These are phyloP conservation scores for Rhodotorula sp. DNA, from an alignment of 1,284 basidiomycete species.

Conservation along the genomic window DNA sequence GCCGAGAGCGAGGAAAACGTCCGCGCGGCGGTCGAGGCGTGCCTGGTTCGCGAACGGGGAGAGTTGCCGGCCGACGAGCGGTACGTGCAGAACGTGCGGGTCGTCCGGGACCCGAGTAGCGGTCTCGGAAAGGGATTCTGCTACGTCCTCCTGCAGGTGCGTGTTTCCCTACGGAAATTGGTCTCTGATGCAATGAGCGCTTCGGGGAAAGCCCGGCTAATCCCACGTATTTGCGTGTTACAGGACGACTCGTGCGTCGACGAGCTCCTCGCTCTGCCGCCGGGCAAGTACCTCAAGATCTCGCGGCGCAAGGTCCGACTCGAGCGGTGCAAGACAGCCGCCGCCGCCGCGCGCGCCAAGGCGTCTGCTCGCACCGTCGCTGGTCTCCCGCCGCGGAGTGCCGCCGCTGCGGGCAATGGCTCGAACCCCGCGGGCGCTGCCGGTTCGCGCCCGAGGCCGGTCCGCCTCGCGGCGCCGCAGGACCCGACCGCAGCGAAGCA, in stretches of 20 bases:
- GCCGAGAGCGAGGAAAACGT: constrained; percentile 86
- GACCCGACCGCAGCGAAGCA: constrained; percentile 23
- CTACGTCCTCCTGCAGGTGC: constrained; percentile 82
- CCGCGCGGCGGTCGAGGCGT: constrained; percentile 77
- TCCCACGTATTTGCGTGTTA: not conserved
- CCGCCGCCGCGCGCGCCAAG: constrained; percentile 41
- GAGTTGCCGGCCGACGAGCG: constrained; percentile 39
- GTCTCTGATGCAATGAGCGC: not conserved
- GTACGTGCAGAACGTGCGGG: constrained; percentile 82
- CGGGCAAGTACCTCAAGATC: constrained; percentile 72
- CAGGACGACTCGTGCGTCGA: constrained; percentile 87
- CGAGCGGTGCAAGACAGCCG: constrained; percentile 70
- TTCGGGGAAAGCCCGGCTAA: too few relatives aligned
- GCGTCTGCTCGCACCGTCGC: constrained; percentile 16
- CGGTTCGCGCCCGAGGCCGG: constrained; percentile 2
- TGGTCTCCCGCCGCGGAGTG: not conserved
- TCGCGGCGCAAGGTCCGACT: constrained; percentile 84
- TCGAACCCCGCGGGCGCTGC: not conserved
- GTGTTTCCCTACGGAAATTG: constrained; percentile 46
- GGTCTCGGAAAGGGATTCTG: constrained; percentile 98
- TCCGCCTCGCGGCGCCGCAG: constrained; percentile 23
- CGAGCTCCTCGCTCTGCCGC: constrained; percentile 71
- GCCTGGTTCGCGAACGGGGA: constrained; percentile 73
- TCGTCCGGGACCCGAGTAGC: constrained; percentile 86
- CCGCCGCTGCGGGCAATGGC: not conserved